Percentiles rank a stretch among this genome's conserved stretches.
These are phyloP conservation scores for Fusarium pininemorale DNA, from an alignment of 2,329 filamentous ascomycete species.

Conservation along the genomic window DNA sequence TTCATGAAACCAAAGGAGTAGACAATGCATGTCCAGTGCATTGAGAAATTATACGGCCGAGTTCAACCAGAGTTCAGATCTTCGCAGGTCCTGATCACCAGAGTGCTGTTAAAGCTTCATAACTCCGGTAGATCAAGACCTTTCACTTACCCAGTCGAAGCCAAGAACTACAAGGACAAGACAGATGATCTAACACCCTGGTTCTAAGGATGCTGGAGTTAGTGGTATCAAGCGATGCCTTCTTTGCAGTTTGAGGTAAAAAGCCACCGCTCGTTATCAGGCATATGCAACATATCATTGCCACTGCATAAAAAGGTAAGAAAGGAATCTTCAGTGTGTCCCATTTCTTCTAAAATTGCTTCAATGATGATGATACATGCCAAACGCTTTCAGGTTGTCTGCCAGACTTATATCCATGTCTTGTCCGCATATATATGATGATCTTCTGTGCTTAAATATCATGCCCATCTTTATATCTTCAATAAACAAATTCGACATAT, in stretches of 20 bases:
- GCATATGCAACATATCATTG: background rate
- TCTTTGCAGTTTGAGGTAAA: background rate
- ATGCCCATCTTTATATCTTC: constrained; percentile 20
- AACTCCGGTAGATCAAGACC: background rate
- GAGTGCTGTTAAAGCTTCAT: background rate
- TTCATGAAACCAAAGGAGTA: background rate
- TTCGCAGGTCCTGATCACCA: background rate
- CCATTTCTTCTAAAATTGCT: constrained; percentile 18
- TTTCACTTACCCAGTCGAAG: background rate
- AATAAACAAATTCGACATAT: constrained; percentile 34
- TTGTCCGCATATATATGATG: constrained; percentile 15
- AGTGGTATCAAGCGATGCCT: background rate
- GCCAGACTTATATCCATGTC: constrained; percentile 12
- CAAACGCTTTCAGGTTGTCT: constrained; percentile 16
- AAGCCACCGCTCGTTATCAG: no score
- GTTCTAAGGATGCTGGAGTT: background rate
- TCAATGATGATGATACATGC: constrained; percentile 19
- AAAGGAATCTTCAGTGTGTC: constrained; percentile 15
- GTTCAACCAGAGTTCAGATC: background rate
- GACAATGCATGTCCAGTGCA: background rate
- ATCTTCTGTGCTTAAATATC: constrained; percentile 18
- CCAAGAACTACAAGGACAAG: background rate
- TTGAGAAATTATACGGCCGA: background rate
- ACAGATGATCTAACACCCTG: background rate
- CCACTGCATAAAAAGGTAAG: background rate